Evolutionary conservation across 345 rosid species (phyloP).

Genomic region (Acer campestre): DNA sequence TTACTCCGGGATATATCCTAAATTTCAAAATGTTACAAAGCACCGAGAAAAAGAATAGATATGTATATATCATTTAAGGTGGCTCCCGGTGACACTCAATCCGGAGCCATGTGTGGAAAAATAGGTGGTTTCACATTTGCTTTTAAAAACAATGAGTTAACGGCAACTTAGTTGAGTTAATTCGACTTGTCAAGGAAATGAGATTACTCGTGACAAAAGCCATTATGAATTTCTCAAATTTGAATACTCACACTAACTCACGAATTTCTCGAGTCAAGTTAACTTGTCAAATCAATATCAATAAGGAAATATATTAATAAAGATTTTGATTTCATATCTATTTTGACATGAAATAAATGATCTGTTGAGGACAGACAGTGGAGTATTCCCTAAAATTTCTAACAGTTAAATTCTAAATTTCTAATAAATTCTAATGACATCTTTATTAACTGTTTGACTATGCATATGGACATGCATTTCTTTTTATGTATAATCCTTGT

Average conservation of each 20-base stretch:
- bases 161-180: neutral
- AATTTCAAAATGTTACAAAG: neutral
- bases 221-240: neutral
- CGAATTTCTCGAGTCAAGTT: neutral
- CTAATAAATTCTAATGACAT: no score
- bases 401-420: neutral
- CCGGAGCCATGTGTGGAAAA: neutral
- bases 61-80: neutral
- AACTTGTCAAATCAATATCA: neutral
- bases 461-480: neutral
- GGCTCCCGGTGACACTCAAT: neutral
- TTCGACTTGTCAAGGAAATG: no score
- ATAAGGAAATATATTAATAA: neutral
- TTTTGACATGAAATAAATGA: neutral
- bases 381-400: neutral
- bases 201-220: neutral
- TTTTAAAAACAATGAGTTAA: neutral
- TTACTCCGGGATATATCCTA: neutral
- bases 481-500: neutral
- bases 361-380: neutral
- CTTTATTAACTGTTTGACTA: neutral
- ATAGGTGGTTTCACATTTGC: neutral
- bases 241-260: neutral
- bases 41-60: neutral
- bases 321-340: neutral